Base-by-base conservation (phyloP, 2,329 filamentous ascomycete species). In the Colletotrichum chlorophyti region DNA sequence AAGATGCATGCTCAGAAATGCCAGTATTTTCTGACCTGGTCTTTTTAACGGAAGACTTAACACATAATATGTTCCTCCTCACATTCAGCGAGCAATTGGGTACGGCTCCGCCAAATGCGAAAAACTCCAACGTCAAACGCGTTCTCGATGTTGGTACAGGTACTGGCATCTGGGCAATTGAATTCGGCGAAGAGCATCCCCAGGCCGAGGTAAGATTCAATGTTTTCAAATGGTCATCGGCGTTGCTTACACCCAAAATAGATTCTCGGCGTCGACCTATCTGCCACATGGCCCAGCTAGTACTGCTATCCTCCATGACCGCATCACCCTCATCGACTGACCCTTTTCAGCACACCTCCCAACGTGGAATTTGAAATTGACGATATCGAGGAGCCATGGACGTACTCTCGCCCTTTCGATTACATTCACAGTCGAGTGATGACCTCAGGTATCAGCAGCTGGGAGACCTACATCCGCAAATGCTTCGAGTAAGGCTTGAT, bases 261-360 rank as follows among this genome's bases (percentile, higher is more conserved):
- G 59, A 83, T 71, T 3, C 76, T 78, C 34, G 83, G 83, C 6
- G 80, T 82, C 4, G 83, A 87, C 62, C 73, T 87, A 2, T 84
- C 81, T 14, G 82, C 83, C 0, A 83, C 84, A 10, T 83, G 86
- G 58, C 72, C 72, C 1, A 19, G 23, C 40, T 70, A 64, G 68
- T 68, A 45, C 32, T n/a, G 62, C 80, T 82, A 62, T 88, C 87
- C 63, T 77, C 86, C 19, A 10, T 10, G 12, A 6, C 9, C n/a
- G n/a, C 26, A 2, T 6, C 7, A 3, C 8, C 3, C 3, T 3
- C 2, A 34, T 15, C 35, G 7, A 15, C 35, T 50, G 9, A 41
- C 6, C 60, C 64, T 2, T 10, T 2, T 1, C 15, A 67, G 64
- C 43, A 74, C 78, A 2, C 78, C 78, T 1, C 72, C 75, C 0